Percentiles rank a stretch among this genome's conserved stretches.
phyloP scores from a whole-genome alignment of 495 filamentous ascomycete species.

The Daldinia caldariorum region DNA sequence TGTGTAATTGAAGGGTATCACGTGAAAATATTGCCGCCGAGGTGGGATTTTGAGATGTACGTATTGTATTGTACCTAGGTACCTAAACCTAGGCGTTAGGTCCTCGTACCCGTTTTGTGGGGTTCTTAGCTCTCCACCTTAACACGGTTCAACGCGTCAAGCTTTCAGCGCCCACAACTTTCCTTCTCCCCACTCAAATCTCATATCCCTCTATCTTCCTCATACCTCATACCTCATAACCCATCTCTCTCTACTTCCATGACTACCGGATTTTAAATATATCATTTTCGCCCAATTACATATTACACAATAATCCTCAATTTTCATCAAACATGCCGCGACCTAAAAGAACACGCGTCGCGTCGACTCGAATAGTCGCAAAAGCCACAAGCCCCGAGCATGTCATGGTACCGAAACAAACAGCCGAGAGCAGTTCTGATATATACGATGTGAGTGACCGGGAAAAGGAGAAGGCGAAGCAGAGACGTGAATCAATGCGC shows the following conservation, averaged over 20 bases:
- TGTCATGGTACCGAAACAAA: slow-evolving; percentile 22
- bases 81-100: too few species aligned
- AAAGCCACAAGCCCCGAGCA: slow-evolving; percentile 40
- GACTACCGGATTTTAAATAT: background rate
- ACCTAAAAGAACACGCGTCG: slow-evolving; percentile 53
- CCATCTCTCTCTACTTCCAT: slow-evolving; percentile 3
- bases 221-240: background rate
- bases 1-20: too few species aligned
- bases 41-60: background rate
- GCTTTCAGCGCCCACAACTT: slow-evolving; percentile 22
- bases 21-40: too few species aligned
- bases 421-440: slow-evolving; percentile 46
- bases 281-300: background rate
- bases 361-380: slow-evolving; percentile 46
- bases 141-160: slow-evolving; percentile 45
- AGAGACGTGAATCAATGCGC: slow-evolving; percentile 40
- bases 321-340: slow-evolving; percentile 52
- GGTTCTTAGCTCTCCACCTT: slow-evolving; percentile 7
- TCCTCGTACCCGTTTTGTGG: background rate
- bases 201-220: background rate
- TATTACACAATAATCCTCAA: background rate
- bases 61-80: background rate
- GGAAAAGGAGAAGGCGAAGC: slow-evolving; percentile 51
- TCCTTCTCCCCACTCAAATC: slow-evolving; percentile 11
- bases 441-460: slow-evolving; percentile 58